Percentiles rank a stretch among this genome's conserved stretches.
These are phyloP conservation scores for Pyrus bretschneideri DNA, from an alignment of 306 rosid genomes.

Conservation along the genomic window DNA sequence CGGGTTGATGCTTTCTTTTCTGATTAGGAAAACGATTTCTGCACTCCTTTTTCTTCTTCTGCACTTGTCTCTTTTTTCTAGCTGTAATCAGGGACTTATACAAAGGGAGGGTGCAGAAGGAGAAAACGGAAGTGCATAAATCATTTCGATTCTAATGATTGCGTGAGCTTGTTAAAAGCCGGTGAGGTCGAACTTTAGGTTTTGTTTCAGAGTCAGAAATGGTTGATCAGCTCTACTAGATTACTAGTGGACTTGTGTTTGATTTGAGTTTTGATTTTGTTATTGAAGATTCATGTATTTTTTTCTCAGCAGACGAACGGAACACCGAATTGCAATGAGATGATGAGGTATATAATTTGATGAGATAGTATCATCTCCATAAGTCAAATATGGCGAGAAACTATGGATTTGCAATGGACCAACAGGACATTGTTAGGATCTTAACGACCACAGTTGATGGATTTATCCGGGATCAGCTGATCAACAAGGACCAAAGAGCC, in stretches of 20 bases:
- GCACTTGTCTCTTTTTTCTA: too few species aligned
- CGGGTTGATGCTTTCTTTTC: neutral
- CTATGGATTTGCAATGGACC: constrained; percentile 57
- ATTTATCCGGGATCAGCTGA: constrained; percentile 55
- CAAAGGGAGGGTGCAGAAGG: too few species aligned
- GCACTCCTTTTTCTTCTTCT: too few species aligned
- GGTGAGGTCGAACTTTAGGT: neutral
- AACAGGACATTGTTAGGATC: constrained; percentile 55
- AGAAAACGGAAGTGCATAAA: too few species aligned
- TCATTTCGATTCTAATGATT: neutral
- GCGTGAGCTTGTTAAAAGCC: neutral
- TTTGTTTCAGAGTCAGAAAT: neutral
- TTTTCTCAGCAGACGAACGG: neutral
- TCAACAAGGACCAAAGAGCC: constrained; percentile 57
- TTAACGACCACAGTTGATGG: constrained; percentile 49
- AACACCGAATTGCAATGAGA: neutral
- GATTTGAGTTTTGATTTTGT: neutral
- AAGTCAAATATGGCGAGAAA: constrained; percentile 37
- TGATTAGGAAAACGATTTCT: too few species aligned
- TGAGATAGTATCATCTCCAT: neutral
- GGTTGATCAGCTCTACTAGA: neutral
- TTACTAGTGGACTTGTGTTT: neutral
- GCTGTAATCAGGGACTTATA: too few species aligned
- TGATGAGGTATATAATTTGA: constrained; percentile 6
- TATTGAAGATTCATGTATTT: neutral